Evolutionary conservation across 176 grass and related monocot genomes (phyloP), one percentile per base, ranked within the genome.

Genomic region (Rhipidocladum racemiflorum): DNA sequence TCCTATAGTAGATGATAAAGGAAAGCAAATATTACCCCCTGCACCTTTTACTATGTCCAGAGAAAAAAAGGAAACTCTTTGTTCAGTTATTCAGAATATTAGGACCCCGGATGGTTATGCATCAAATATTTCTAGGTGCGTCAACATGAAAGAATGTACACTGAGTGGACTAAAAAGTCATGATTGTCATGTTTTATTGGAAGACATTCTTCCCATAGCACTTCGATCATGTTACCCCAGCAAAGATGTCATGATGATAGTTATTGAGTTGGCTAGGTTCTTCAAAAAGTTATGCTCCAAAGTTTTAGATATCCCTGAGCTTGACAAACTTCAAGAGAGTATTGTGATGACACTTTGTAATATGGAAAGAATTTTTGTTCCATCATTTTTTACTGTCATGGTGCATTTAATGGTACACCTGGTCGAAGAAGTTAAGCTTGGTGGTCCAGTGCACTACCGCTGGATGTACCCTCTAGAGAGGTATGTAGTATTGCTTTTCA

Each of bases 401-500:
- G 46, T 85, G 1, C 76, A 85, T 75, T 82, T 89, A 21, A 8
- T 70, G 68, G 66, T 89, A 6, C 82, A 89, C 75, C 25, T 85
- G 13, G 82, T 65, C 3, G 18, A 65, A 50, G 71, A 90, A 46
- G 78, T 49, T 38, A 86, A 28, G 61, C 40, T 86, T 66, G 77
- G 55, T 35, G 48, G 68, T 9, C 83, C 60, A 7, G 53, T 81
- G 5, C 69, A 89, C 32, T 85, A 84, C 29, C 13, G 25, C 0
- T 85, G 83, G 88, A 90, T 90, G 88, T 89, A 77, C 23, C 70
- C 88, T 57, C 35, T 86, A 9, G 82, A 78, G 9, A 85, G 82
- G 82, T 85, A 85, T 24, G 54, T 0, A 42, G 61, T 27, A 0
- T 18, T 27, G n/a, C 2, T 76, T 36, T 35, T 0, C 3, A 15